These are phyloP conservation scores for Stemphylium beticola DNA, from an alignment of 2,329 filamentous ascomycete species.

Conservation along the genomic window DNA sequence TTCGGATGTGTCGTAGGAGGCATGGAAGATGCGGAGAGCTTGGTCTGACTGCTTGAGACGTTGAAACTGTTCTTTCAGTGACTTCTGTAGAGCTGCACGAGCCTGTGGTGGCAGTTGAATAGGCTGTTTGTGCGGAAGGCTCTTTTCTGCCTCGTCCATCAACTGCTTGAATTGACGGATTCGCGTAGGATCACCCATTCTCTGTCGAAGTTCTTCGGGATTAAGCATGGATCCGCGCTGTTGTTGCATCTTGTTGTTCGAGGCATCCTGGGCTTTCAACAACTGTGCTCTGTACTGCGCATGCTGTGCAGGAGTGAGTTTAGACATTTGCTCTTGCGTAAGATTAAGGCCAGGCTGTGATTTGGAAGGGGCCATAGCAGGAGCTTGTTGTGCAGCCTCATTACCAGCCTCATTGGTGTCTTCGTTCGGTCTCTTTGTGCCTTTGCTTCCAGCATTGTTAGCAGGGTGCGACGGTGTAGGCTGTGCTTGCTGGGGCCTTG, in stretches of 20 bases:
- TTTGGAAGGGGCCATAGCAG: constrained; percentile 42
- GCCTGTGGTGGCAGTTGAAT: constrained; percentile 30
- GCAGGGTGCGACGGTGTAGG: constrained; percentile 25
- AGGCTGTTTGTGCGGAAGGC: constrained; percentile 27
- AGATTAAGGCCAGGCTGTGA: constrained; percentile 41
- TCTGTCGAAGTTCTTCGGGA: constrained; percentile 33
- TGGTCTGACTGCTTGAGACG: constrained; percentile 39
- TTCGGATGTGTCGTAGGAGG: constrained; percentile 31
- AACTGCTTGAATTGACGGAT: constrained; percentile 35
- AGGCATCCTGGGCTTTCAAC: constrained; percentile 43
- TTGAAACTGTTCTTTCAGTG: constrained; percentile 33
- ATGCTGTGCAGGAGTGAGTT: constrained; percentile 42
- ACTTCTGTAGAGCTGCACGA: constrained; percentile 35
- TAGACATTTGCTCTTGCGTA: constrained; percentile 44
- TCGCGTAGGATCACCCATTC: constrained; percentile 36
- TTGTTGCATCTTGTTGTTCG: constrained; percentile 38
- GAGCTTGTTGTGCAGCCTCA: constrained; percentile 44
- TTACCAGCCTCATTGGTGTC: constrained; percentile 50
- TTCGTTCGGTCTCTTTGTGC: constrained; percentile 49
- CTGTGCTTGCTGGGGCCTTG: constrained; percentile 27
- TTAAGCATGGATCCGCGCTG: constrained; percentile 28
- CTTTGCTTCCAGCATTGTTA: constrained; percentile 32
- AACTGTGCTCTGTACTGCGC: constrained; percentile 41
- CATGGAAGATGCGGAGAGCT: constrained; percentile 41
- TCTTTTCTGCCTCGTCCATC: constrained; percentile 38